phyloP scores from a whole-genome alignment of 768 basidiomycete species.

The Boletus vinaceobasis region DNA sequence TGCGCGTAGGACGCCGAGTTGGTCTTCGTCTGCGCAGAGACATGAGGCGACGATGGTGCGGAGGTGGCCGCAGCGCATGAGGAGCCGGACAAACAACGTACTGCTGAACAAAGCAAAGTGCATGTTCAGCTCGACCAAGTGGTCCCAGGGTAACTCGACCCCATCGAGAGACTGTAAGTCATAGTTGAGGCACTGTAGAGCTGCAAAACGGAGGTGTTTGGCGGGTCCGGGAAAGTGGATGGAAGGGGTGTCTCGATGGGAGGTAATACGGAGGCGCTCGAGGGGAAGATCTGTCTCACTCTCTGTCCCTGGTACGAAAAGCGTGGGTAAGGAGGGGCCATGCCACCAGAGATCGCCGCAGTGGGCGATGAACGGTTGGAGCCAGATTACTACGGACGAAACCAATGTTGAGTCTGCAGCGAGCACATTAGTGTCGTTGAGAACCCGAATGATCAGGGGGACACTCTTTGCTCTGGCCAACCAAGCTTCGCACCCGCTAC shows the following conservation, averaged over 20 bases:
- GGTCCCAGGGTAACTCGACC: slow-evolving; percentile 27
- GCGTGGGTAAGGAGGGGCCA: slow-evolving; percentile 22
- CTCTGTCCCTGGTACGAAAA: slow-evolving; percentile 11
- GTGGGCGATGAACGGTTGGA: slow-evolving; percentile 19
- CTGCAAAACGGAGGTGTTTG: slow-evolving; percentile 16
- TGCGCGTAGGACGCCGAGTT: slow-evolving; percentile 6
- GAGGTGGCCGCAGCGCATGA: slow-evolving; percentile 21
- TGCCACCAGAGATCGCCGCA: slow-evolving; percentile 33
- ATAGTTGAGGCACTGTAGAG: slow-evolving; percentile 18
- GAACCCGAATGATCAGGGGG: slow-evolving; percentile 22
- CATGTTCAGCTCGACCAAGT: slow-evolving; percentile 24
- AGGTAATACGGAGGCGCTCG: slow-evolving; percentile 21
- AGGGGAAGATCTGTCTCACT: slow-evolving; percentile 3
- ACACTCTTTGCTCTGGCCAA: slow-evolving; percentile 29
- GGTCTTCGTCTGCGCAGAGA: slow-evolving; percentile 20
- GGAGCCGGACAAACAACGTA: slow-evolving; percentile 20
- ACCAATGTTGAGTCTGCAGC: slow-evolving; percentile 1
- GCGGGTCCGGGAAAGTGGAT: slow-evolving; percentile 17
- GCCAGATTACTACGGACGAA: slow-evolving; percentile 17
- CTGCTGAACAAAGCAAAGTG: slow-evolving; percentile 27
- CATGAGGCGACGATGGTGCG: slow-evolving; percentile 22
- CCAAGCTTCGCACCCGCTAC: slow-evolving; percentile 25
- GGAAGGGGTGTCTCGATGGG: slow-evolving; percentile 10
- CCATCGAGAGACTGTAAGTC: slow-evolving; percentile 23
- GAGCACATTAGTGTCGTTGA: slow-evolving; percentile 22